Evolutionary conservation across 1,139 yeast species (phyloP).

Genomic region (Lodderomyces parapsilosis): DNA sequence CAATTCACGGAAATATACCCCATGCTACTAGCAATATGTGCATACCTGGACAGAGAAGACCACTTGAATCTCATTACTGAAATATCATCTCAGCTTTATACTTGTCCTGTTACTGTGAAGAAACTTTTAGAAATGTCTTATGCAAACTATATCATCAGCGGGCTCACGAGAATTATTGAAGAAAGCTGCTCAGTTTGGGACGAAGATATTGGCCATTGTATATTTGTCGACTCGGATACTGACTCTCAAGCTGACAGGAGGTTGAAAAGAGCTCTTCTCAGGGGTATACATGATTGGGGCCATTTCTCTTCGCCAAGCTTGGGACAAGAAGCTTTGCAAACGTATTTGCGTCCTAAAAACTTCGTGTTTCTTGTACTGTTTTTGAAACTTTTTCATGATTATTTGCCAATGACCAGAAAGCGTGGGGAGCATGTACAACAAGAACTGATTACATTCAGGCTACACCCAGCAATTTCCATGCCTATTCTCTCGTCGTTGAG

Average conservation of each 20-base stretch:
- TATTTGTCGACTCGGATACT: conserved; percentile 19
- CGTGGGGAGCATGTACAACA: conserved; percentile 67
- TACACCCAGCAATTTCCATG: conserved; percentile 47
- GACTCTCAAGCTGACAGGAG: conserved; percentile 18
- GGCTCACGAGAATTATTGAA: conserved; percentile 47
- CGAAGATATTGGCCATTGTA: conserved; percentile 28
- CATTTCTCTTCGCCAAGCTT: conserved; percentile 41
- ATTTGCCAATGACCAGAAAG: conserved; percentile 54
- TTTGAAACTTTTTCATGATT: conserved; percentile 55
- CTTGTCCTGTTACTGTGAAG: conserved; percentile 59
- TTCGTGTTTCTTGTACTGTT: conserved; percentile 40
- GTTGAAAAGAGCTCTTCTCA: conserved; percentile 29
- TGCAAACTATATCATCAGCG: conserved; percentile 45
- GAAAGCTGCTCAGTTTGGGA: conserved; percentile 29
- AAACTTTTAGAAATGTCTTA: conserved; percentile 35
- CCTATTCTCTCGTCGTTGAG: conserved; percentile 48
- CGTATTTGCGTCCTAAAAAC: conserved; percentile 27
- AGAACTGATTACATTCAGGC: conserved; percentile 50
- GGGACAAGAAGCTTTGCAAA: conserved; percentile 20
- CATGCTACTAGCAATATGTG: conserved; percentile 44
- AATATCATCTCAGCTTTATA: conserved; percentile 60
- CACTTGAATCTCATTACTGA: conserved; percentile 53
- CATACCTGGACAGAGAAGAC: conserved; percentile 64
- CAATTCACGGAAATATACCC: conserved; percentile 60
- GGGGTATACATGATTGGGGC: conserved; percentile 42